Evolutionary conservation across 306 rosid species (phyloP), one percentile per base, ranked within the genome.

Genomic region (Gastrolobium bilobum): DNA sequence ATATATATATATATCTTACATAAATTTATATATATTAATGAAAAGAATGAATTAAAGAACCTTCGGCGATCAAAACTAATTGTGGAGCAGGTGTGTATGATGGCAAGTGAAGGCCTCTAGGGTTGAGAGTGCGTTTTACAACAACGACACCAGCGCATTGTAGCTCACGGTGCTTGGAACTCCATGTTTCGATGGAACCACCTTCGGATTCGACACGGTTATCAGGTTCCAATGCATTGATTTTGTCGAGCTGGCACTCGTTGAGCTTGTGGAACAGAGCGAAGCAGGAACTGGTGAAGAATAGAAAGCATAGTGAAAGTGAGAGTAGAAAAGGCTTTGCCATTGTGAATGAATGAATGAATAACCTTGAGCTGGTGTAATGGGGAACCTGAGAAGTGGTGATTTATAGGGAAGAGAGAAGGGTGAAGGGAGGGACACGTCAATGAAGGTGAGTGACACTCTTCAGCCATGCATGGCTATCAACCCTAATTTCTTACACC

Each of bases 401-500:
- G 0, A 76, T 84, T 81, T 84, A 81, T 81, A 81, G 77, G 7
- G 35, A 7, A 4, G 57, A 20, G 26, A 9, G 30, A 2, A 66
- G 15, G 1, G 10, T 0, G n/a, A 8, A 8, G n/a, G 0, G 72
- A 40, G 6, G 47, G 89, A 86, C 90, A 84, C 87, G 82, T 79
- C 42, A 31, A 5, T 3, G n/a, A 59, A 20, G 2, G 4, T 68
- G 35, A 2, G 40, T 38, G 89, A 81, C 94, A 88, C 37, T 82
- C 82, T 82, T 84, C 90, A 61, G 7, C 71, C 71, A 33, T 88
- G 90, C 89, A 90, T 88, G 90, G 15, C 71, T 31, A 13, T 34
- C 34, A 2, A 26, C 15, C 71, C 15, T 66, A 7, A 3, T 58
- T 40, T 26, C 5, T 84, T 80, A 90, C 91, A 86, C 90, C 78